Evolutionary conservation across 148 eudicot species (phyloP), one percentile per base, ranked within the genome.

Genomic region (Cornus controversa): DNA sequence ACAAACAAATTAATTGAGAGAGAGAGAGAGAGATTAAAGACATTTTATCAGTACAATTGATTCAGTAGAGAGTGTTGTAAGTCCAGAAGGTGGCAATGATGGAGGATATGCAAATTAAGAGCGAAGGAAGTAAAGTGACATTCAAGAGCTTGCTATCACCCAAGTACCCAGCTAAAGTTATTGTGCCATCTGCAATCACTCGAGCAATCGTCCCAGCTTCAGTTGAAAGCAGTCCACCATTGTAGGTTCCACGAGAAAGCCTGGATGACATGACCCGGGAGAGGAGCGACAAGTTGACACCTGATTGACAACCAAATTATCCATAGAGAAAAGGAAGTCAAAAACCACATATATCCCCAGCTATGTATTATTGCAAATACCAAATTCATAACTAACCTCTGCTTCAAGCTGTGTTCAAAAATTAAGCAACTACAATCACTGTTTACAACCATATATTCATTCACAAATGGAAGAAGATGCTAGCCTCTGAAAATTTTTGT

Each of bases 141-240:
- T 95, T 95, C 74, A 95, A 85, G 47, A 95, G 90, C 58, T 69
- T 84, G 69, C 82, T 84, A 83, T 86, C 83, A 2, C 96, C 97
- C 84, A 89, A 80, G 67, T 83, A 85, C 34, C 99, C 99, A 8
- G 91, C 89, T 45, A 93, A 31, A 20, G 99, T 95, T 67, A 95
- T 95, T 2, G 99, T 90, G n/a, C 71, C 94, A 79, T 95, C 99
- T 54, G 99, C 96, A 77, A 93, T 84, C 66, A 95, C 99, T 77
- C 99, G 86, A 3, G 99, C 99, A 25, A 95, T 78, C 5, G 99
- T 95, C 66, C 99, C 99, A 1, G 99, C 99, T 89, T 95, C 99
- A 0, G 99, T 95, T 10, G 99, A 95, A 36, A 95, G 83, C 27
- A 95, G 76, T 25, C 99, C 99, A 2, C 99, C 97, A 40, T 95